A percentile compares a stretch with the other conserved stretches of the same genome.
phyloP scores from a whole-genome alignment of 805 yeast species.

The Candida endomychidarum region DNA sequence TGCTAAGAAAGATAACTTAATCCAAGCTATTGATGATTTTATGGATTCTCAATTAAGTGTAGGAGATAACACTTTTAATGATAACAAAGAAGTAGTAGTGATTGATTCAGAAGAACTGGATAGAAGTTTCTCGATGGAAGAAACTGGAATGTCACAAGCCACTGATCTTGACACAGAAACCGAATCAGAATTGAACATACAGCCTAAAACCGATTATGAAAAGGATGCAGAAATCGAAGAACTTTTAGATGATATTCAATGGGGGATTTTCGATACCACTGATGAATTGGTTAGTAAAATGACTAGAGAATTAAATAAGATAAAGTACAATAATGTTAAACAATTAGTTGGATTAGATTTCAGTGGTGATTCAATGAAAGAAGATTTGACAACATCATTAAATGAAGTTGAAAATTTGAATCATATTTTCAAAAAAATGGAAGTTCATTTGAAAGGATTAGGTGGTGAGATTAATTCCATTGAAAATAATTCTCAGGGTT shows the following conservation, averaged over 20 bases:
- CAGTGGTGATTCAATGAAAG: slow-evolving; percentile 29
- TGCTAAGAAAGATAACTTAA: slow-evolving; percentile 20
- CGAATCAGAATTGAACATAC: slow-evolving; percentile 18
- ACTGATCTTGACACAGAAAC: slow-evolving; percentile 12
- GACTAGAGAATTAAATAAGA: slow-evolving; percentile 54
- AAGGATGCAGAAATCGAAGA: slow-evolving; percentile 56
- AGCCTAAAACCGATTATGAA: slow-evolving; percentile 19
- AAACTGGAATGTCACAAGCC: slow-evolving; percentile 9
- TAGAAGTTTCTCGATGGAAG: slow-evolving; percentile 14
- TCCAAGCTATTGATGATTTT: slow-evolving; percentile 40
- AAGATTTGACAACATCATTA: slow-evolving; percentile 33
- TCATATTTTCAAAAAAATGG: slow-evolving; percentile 41
- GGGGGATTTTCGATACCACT: slow-evolving; percentile 70
- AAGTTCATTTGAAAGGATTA: slow-evolving; percentile 40
- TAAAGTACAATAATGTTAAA: slow-evolving; percentile 63
- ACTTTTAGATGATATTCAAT: slow-evolving; percentile 71
- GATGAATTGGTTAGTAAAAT: slow-evolving; percentile 57
- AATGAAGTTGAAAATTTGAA: slow-evolving; percentile 37
- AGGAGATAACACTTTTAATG: slow-evolving; percentile 6
- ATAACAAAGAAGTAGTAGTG: slow-evolving; percentile 7
- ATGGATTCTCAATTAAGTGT: slow-evolving; percentile 35
- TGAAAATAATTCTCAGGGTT: slow-evolving; percentile 74
- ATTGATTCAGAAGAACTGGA: slow-evolving; percentile 16
- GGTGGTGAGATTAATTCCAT: slow-evolving; percentile 68
- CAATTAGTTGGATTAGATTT: slow-evolving; percentile 39